phyloP scores from a whole-genome alignment of 2,329 filamentous ascomycete genomes.

The Aspergillus calidoustus region DNA sequence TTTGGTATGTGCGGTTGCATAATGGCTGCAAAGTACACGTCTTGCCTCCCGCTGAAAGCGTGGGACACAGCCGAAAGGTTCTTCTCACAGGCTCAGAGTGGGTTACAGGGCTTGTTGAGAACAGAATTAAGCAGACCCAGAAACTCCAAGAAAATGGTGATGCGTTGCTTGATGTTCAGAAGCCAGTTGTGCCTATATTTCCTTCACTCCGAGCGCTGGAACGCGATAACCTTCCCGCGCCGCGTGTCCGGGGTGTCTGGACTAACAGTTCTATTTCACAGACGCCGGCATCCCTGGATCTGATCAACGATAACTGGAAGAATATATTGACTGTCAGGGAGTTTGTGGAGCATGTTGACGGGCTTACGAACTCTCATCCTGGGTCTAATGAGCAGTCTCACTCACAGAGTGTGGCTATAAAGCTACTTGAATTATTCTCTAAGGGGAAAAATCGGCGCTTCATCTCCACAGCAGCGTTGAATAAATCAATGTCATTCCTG shows the following conservation, averaged over 20 bases:
- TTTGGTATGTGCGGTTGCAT: slow-evolving; percentile 39
- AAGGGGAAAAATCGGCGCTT: slow-evolving; percentile 33
- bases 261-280: slow-evolving; percentile 16
- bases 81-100: slow-evolving; percentile 41
- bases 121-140: slow-evolving; percentile 30
- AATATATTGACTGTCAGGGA: slow-evolving; percentile 34
- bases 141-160: slow-evolving; percentile 31
- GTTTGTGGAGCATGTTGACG: slow-evolving; percentile 46
- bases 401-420: slow-evolving; percentile 25
- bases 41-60: slow-evolving; percentile 34
- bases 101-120: slow-evolving; percentile 37
- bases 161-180: slow-evolving; percentile 36
- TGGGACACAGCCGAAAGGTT: slow-evolving; percentile 39
- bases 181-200: slow-evolving; percentile 35
- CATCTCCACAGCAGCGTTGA: slow-evolving; percentile 49
- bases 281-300: slow-evolving; percentile 14
- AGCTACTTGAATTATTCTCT: slow-evolving; percentile 39
- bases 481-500: slow-evolving; percentile 45
- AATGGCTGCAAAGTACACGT: slow-evolving; percentile 48
- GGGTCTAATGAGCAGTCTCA: slow-evolving; percentile 20
- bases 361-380: slow-evolving; percentile 36
- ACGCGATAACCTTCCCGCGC: slow-evolving; percentile 28
- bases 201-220: slow-evolving; percentile 32
- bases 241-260: slow-evolving; percentile 40
- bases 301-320: slow-evolving; percentile 20